A percentile compares a stretch with the other conserved stretches of the same genome.
Conservation (phyloP, 176 grass and related monocot genomes). For the Avena eriantha region DNA sequence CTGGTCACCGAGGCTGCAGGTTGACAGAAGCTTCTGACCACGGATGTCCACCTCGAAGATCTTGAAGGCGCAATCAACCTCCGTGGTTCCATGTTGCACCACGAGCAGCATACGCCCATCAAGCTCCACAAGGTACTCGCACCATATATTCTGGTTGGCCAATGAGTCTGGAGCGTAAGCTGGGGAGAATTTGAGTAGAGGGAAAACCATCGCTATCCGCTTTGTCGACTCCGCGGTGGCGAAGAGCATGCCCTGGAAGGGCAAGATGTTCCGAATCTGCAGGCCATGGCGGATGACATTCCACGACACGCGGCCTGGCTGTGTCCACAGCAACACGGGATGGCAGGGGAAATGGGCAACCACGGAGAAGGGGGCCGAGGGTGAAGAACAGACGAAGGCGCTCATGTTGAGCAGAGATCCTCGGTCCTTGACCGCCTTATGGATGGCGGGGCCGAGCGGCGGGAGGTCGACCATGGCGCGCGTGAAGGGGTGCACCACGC, state of each 20-base stretch:
- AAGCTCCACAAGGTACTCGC: neutral
- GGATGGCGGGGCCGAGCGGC: conserved; percentile 3
- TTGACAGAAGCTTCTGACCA: neutral
- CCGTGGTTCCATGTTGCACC: neutral
- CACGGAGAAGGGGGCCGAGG: neutral
- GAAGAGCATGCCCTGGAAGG: conserved; percentile 1
- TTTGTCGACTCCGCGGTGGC: neutral
- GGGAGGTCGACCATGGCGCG: conserved; percentile 33
- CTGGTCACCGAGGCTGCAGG: neutral
- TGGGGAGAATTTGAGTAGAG: neutral
- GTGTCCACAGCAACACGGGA: neutral
- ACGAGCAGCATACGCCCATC: neutral
- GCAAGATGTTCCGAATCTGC: neutral
- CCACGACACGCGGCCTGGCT: neutral
- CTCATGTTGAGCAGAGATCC: neutral
- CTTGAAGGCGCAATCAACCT: neutral
- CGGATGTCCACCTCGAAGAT: conserved; percentile 7
- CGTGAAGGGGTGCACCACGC: conserved; percentile 48
- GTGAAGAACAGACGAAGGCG: neutral
- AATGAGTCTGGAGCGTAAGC: neutral
- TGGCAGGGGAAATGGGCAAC: neutral
- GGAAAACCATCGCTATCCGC: neutral
- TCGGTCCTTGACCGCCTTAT: neutral
- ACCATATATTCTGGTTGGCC: neutral
- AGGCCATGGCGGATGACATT: neutral